These are phyloP conservation scores for Orbilia quercus DNA, from an alignment of 2,329 filamentous ascomycete genomes.

Conservation along the genomic window DNA sequence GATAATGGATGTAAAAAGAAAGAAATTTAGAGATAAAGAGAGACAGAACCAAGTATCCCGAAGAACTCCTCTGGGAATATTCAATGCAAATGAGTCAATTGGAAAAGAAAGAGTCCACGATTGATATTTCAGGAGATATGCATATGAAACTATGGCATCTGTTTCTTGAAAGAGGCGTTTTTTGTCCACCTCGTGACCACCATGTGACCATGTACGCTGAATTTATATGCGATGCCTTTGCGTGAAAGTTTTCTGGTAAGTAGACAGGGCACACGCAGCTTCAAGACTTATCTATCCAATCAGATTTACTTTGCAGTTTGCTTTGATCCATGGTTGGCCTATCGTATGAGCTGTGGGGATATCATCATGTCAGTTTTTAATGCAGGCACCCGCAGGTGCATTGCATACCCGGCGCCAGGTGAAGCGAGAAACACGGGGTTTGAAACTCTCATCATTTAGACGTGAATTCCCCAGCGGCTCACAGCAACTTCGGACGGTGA, in stretches of 20 bases:
- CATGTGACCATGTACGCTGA: constrained; percentile 48
- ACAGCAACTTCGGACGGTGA: background rate
- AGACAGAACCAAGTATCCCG: background rate
- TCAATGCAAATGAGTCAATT: constrained; percentile 28
- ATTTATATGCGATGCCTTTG: constrained; percentile 41
- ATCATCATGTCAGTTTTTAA: constrained; percentile 29
- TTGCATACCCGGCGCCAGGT: constrained; percentile 57
- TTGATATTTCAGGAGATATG: constrained; percentile 28
- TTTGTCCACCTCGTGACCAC: constrained; percentile 26
- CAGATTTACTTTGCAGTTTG: background rate
- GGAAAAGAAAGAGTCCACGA: background rate
- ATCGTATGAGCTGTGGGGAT: constrained; percentile 9
- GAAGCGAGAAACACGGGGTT: constrained; percentile 53
- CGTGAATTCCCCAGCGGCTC: constrained; percentile 27
- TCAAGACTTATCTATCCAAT: background rate
- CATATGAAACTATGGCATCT: constrained; percentile 9
- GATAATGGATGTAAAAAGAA: background rate
- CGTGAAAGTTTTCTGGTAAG: background rate
- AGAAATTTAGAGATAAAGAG: background rate
- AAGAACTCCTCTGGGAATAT: constrained; percentile 20
- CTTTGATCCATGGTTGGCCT: constrained; percentile 2
- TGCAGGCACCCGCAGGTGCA: constrained; percentile 56
- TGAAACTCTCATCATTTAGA: constrained; percentile 37
- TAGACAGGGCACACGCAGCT: background rate
- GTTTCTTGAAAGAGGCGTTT: background rate